These are phyloP conservation scores for Boeremia exigua DNA, from an alignment of 2,329 filamentous ascomycete genomes.

Conservation along the genomic window DNA sequence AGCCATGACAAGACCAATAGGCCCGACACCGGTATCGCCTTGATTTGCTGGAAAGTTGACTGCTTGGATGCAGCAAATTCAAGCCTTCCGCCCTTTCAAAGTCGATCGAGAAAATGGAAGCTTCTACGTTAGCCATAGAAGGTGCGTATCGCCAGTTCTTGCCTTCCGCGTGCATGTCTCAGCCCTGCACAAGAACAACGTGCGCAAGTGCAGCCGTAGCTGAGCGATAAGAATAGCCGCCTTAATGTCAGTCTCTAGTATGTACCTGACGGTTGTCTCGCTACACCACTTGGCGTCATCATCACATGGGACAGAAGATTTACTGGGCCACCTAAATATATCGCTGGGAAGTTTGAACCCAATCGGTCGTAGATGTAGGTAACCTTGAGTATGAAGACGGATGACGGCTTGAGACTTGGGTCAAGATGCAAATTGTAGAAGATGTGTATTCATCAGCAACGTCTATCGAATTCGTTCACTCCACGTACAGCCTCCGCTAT, in stretches of 20 bases:
- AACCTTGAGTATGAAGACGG: not conserved
- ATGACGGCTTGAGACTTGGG: not conserved
- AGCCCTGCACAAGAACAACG: not conserved
- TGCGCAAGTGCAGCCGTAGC: constrained; percentile 1
- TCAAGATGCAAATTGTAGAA: not conserved
- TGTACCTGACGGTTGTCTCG: constrained; percentile 1
- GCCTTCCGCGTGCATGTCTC: not conserved
- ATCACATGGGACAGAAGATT: not conserved
- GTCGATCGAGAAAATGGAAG: not conserved
- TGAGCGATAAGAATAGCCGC: constrained; percentile 9
- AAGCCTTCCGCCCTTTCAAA: not conserved
- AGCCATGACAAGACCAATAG: not conserved
- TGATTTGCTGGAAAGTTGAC: not conserved
- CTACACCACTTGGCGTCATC: constrained; percentile 6
- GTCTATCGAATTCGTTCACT: constrained; percentile 1
- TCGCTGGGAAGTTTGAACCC: not conserved
- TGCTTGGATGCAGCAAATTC: not conserved
- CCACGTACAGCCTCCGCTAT: constrained; percentile 8
- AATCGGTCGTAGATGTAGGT: not conserved
- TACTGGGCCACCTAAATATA: not conserved
- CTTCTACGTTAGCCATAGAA: constrained; percentile 2
- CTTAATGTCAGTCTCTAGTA: not conserved
- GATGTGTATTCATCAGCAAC: constrained; percentile 6
- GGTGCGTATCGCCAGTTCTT: not conserved
- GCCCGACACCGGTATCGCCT: not conserved